These are phyloP conservation scores for Aspergillus eucalypticola DNA, from an alignment of 2,329 filamentous ascomycete genomes.

Conservation along the genomic window DNA sequence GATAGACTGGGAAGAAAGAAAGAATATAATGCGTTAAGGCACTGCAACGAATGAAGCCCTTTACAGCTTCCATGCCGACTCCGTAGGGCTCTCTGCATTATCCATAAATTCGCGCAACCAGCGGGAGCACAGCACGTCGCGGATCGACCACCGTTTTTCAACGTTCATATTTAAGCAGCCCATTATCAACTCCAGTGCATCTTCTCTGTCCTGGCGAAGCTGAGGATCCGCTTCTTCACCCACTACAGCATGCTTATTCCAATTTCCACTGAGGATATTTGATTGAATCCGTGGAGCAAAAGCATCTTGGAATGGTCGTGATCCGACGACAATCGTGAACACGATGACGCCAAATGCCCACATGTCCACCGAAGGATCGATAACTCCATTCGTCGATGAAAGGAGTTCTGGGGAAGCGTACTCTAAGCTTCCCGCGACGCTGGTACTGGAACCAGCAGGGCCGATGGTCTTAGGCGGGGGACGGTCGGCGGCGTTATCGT, in stretches of 20 bases:
- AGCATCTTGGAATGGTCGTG: slow-evolving; percentile 62
- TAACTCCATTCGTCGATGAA: slow-evolving; percentile 39
- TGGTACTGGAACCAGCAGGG: slow-evolving; percentile 58
- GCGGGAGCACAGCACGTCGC: slow-evolving; percentile 54
- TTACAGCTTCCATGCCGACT: slow-evolving; percentile 42
- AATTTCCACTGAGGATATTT: slow-evolving; percentile 61
- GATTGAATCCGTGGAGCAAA: slow-evolving; percentile 60
- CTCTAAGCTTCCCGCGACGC: slow-evolving; percentile 61
- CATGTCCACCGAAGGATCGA: slow-evolving; percentile 60
- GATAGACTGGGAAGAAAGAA: not conserved
- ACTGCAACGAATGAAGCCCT: not conserved
- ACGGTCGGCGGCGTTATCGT: slow-evolving; percentile 47
- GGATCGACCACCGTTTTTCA: slow-evolving; percentile 58
- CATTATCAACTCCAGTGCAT: slow-evolving; percentile 58
- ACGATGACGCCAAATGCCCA: slow-evolving; percentile 68
- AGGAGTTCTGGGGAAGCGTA: slow-evolving; percentile 54
- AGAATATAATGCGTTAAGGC: not conserved
- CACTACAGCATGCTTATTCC: slow-evolving; percentile 55
- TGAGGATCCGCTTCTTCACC: slow-evolving; percentile 41
- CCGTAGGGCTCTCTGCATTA: slow-evolving; percentile 28
- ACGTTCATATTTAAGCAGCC: slow-evolving; percentile 62
- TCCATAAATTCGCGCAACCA: slow-evolving; percentile 54
- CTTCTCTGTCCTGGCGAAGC: slow-evolving; percentile 46
- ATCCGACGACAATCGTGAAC: slow-evolving; percentile 61
- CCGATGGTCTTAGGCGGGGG: slow-evolving; percentile 54